Conservation (phyloP, 2,329 filamentous ascomycete genomes). For the Xenosphaeropsis pyriputrescens region DNA sequence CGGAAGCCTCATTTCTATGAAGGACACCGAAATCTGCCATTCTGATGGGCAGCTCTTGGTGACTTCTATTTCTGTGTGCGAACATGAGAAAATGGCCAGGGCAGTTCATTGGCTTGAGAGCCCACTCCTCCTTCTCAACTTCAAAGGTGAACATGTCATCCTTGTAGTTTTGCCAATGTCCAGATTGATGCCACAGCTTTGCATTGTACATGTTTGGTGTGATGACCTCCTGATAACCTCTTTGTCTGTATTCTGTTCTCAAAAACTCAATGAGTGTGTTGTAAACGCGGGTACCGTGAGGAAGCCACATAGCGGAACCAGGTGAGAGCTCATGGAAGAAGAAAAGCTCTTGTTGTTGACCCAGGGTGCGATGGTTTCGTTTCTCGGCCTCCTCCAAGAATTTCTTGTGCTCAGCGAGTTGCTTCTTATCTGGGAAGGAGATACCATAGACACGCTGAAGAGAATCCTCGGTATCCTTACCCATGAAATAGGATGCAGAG, state of each 20-base stretch:
- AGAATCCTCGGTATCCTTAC: slow-evolving; percentile 85
- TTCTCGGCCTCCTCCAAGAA: slow-evolving; percentile 97
- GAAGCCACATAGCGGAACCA: slow-evolving; percentile 82
- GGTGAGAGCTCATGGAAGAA: slow-evolving; percentile 94
- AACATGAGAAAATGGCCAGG: slow-evolving; percentile 89
- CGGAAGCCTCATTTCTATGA: slow-evolving; percentile 90
- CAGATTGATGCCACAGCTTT: slow-evolving; percentile 83
- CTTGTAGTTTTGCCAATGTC: slow-evolving; percentile 87
- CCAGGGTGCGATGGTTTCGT: slow-evolving; percentile 87
- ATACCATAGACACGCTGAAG: slow-evolving; percentile 94
- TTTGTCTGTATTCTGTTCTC: slow-evolving; percentile 77
- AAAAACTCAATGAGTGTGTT: slow-evolving; percentile 76
- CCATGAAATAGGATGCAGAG: slow-evolving; percentile 73
- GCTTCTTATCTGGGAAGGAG: slow-evolving; percentile 92
- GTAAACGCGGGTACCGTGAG: slow-evolving; percentile 86
- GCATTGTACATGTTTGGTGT: slow-evolving; percentile 96
- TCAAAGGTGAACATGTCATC: slow-evolving; percentile 92
- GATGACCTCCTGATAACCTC: slow-evolving; percentile 89
- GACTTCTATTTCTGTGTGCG: slow-evolving; percentile 67
- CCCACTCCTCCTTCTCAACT: slow-evolving; percentile 72
- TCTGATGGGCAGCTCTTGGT: slow-evolving; percentile 78
- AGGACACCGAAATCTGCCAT: slow-evolving; percentile 93
- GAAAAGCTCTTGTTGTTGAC: slow-evolving; percentile 91
- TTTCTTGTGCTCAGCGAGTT: slow-evolving; percentile 82
- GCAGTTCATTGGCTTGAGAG: slow-evolving; percentile 96